Evolutionary conservation across 352 stramenopile species (phyloP), one percentile per base, ranked within the genome.

Genomic region (Pythium chondricola): DNA sequence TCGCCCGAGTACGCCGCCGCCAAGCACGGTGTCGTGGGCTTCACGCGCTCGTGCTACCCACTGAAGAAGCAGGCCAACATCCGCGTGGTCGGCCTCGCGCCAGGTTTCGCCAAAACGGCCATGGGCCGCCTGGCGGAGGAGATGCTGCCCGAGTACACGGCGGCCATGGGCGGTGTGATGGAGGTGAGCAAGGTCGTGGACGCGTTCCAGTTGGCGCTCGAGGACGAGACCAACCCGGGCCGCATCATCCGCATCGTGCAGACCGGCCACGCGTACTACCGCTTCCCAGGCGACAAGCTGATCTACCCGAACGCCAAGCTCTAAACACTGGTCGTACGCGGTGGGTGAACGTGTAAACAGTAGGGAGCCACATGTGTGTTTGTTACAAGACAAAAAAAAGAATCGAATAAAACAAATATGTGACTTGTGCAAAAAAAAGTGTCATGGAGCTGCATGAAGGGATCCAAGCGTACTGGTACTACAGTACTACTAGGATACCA

Each of bases 21-120:
- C 20, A 93, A 93, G 55, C 70, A 74, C 17, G 81, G 78, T 14
- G 78, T 93, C 32, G 67, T 90, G 20, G 66, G 69, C 8, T 83
- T 93, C 47, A 88, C 78, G 50, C 69, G 74, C 27, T 88, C 81
- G 40, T 56, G 83, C 42, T 74, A 73, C 43, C 58, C 65, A 24
- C 50, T 83, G 32, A 71, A 86, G 56, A 70, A 83, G 53, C 62
- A 65, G 54, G 58, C 71, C 61, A 88, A 85, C 57, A 74, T 93
- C 24, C 81, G 81, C 40, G 69, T 73, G 22, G 80, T 87, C 35
- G 76, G 63, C 24, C 59, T 92, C 44, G 82, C 71, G 17, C 80
- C 77, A n/a, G 69, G 54, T 22, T 92, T 89, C 25, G 64, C 80
- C 0, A 62, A 88, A 48, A 92, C 80, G 0, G 58, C 60, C 9